These are phyloP conservation scores for Aphanomyces cochlioides DNA, from an alignment of 352 stramenopile species.

Conservation along the genomic window DNA sequence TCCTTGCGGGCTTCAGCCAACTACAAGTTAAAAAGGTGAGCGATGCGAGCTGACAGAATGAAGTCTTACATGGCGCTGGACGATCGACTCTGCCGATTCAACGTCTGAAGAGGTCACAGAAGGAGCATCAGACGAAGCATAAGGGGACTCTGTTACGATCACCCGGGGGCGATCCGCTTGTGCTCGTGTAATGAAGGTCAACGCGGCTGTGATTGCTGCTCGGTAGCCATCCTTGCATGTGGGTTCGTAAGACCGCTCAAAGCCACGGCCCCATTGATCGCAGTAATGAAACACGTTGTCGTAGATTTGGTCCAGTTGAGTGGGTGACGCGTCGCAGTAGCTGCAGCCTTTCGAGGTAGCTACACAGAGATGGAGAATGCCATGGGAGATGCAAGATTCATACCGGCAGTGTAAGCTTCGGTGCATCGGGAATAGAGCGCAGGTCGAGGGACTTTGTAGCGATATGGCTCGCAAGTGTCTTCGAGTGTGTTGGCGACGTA, in stretches of 20 bases:
- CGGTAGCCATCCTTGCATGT: slow-evolving; percentile 14
- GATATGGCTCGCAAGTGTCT: slow-evolving; percentile 4
- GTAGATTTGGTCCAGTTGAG: background rate
- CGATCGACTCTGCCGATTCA: slow-evolving; percentile 25
- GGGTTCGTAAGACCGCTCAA: background rate
- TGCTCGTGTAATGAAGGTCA: background rate
- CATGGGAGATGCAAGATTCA: background rate
- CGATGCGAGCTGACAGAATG: background rate
- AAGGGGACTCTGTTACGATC: background rate
- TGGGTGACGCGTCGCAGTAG: background rate
- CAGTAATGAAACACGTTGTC: slow-evolving; percentile 13
- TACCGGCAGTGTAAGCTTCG: slow-evolving; percentile 13
- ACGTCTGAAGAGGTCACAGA: background rate
- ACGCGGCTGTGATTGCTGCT: background rate
- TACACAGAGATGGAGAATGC: background rate
- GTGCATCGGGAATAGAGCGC: slow-evolving; percentile 16
- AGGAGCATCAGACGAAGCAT: too few species aligned
- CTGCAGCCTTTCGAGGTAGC: background rate
- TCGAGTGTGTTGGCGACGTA: background rate
- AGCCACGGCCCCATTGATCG: slow-evolving; percentile 24
- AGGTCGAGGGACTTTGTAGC: slow-evolving; percentile 13
- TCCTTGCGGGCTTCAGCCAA: slow-evolving; percentile 9
- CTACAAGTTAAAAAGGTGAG: slow-evolving; percentile 8
- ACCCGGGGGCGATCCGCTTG: background rate
- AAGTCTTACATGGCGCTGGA: slow-evolving; percentile 20